A percentile compares a stretch with the other conserved stretches of the same genome.
These are phyloP conservation scores for Paecilomyces sp. DNA, from an alignment of 2,329 filamentous ascomycete genomes.

Conservation along the genomic window DNA sequence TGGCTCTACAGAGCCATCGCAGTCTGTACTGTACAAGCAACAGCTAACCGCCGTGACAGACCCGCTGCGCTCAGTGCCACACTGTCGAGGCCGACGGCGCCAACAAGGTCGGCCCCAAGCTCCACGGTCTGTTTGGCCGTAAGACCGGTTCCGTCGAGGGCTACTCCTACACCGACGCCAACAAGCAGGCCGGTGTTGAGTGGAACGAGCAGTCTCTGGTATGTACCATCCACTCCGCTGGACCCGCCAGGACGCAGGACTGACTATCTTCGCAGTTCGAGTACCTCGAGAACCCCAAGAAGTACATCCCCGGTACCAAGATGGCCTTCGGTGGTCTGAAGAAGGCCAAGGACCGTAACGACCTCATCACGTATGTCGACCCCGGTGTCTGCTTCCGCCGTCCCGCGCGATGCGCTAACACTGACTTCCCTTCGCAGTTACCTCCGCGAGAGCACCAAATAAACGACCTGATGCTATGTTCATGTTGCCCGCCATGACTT, in stretches of 20 bases:
- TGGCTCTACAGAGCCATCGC: neutral
- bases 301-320: conserved; percentile 99
- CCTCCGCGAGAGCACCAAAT: conserved; percentile 31
- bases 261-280: conserved; percentile 57
- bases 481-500: neutral
- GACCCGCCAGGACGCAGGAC: neutral
- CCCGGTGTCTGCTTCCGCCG: neutral
- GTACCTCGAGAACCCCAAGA: conserved; percentile 99
- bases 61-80: conserved; percentile 97
- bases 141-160: conserved; percentile 86
- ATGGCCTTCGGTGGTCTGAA: conserved; percentile 99
- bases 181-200: conserved; percentile 90
- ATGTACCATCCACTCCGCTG: conserved; percentile 27
- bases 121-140: conserved; percentile 96
- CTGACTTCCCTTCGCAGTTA: conserved; percentile 17
- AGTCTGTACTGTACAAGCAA: neutral
- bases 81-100: conserved; percentile 81
- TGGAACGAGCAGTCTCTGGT: conserved; percentile 85
- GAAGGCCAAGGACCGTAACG: conserved; percentile 99
- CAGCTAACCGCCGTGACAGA: conserved; percentile 39
- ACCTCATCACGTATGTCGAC: conserved; percentile 82
- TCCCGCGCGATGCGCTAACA: neutral
- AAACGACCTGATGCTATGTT: conserved; percentile 17
- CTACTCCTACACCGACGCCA: conserved; percentile 98
- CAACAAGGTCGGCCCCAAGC: conserved; percentile 97